phyloP scores from a whole-genome alignment of 805 yeast species.

The Dipodascus geniculatus region DNA sequence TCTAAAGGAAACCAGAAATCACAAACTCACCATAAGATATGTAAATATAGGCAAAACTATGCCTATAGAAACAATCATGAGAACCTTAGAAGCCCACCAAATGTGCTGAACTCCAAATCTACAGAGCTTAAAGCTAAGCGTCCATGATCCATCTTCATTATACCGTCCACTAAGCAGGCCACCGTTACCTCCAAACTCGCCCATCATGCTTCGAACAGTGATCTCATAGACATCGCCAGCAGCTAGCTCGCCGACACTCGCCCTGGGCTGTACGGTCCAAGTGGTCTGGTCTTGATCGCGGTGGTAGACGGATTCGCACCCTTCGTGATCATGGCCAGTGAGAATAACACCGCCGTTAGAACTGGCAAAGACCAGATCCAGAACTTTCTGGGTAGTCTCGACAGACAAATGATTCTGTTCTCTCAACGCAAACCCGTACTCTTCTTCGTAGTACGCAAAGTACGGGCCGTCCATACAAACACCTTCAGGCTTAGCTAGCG shows the following conservation, averaged over 20 bases:
- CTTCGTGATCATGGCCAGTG: slow-evolving; percentile 95
- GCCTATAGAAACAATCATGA: slow-evolving; percentile 10
- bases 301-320: slow-evolving; percentile 67
- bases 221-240: slow-evolving; percentile 44
- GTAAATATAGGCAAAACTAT: not conserved
- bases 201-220: slow-evolving; percentile 92
- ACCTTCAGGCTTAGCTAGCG: slow-evolving; percentile 73
- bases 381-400: slow-evolving; percentile 53
- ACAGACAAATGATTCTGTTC: slow-evolving; percentile 77
- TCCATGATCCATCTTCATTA: slow-evolving; percentile 40
- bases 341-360: slow-evolving; percentile 57
- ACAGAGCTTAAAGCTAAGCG: slow-evolving; percentile 61
- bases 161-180: slow-evolving; percentile 75
- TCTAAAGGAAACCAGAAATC: no score
- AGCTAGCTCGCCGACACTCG: slow-evolving; percentile 12
- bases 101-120: slow-evolving; percentile 79
- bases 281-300: slow-evolving; percentile 18
- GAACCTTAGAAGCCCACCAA: slow-evolving; percentile 85
- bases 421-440: slow-evolving; percentile 51
- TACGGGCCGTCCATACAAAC: slow-evolving; percentile 81
- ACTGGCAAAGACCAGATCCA: slow-evolving; percentile 55
- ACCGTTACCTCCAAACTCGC: slow-evolving; percentile 82
- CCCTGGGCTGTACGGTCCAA: not conserved
- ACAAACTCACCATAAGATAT: not conserved
- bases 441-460: slow-evolving; percentile 44